Evolutionary conservation across 2,329 filamentous ascomycete species (phyloP).

Genomic region (Aspergillus fischeri): DNA sequence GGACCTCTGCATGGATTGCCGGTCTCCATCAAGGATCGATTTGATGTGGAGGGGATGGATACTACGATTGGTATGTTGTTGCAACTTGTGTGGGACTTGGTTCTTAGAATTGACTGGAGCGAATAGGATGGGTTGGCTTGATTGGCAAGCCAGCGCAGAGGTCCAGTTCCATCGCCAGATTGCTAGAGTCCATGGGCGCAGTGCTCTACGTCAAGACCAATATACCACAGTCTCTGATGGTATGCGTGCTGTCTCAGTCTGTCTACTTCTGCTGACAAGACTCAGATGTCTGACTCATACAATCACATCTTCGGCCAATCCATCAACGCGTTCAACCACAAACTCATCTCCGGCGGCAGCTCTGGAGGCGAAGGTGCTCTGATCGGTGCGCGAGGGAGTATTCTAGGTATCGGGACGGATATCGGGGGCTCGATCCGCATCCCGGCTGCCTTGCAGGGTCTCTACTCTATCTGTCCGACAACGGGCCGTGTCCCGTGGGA

Average conservation of each 20-base stretch:
- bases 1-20: constrained; percentile 63
- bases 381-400: constrained; percentile 45
- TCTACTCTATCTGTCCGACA: constrained; percentile 41
- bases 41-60: constrained; percentile 44
- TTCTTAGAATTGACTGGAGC: background rate
- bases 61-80: constrained; percentile 22
- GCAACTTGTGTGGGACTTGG: background rate
- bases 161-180: constrained; percentile 24
- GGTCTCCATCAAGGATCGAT: constrained; percentile 65
- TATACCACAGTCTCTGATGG: constrained; percentile 47
- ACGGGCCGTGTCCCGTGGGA: constrained; percentile 28
- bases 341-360: constrained; percentile 50
- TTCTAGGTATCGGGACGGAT: constrained; percentile 52
- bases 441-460: constrained; percentile 48
- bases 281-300: constrained; percentile 43
- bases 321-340: constrained; percentile 46
- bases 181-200: constrained; percentile 38
- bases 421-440: constrained; percentile 53
- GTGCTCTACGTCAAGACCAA: constrained; percentile 54
- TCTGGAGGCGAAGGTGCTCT: constrained; percentile 53
- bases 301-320: constrained; percentile 50
- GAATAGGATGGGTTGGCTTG: constrained; percentile 45
- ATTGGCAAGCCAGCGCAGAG: constrained; percentile 23
- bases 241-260: background rate
- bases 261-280: background rate